phyloP scores from a whole-genome alignment of 2,329 filamentous ascomycete species.

The Fusarium poae region DNA sequence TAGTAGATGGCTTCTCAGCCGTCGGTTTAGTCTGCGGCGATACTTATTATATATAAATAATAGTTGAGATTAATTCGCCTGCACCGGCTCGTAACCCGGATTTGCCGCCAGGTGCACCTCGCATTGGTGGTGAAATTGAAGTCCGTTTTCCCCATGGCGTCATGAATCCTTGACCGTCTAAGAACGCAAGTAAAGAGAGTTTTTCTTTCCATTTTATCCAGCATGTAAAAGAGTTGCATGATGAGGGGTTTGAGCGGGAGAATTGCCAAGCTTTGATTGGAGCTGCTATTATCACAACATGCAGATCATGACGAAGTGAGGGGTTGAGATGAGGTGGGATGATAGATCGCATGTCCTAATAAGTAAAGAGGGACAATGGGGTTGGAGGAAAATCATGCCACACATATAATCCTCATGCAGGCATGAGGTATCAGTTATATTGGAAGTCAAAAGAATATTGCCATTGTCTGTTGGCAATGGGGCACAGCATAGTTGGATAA shows the following conservation, averaged over 20 bases:
- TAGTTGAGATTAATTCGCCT: background rate
- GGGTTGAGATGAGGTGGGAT: conserved; percentile 11
- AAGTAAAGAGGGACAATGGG: background rate
- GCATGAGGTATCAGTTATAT: background rate
- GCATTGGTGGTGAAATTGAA: conserved; percentile 39
- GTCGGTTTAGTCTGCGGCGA: accelerated
- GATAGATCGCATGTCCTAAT: background rate
- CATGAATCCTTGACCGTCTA: background rate
- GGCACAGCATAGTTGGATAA: background rate
- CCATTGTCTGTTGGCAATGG: accelerated
- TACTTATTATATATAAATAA: conserved; percentile 6
- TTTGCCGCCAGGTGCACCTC: conserved; percentile 11
- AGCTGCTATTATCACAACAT: conserved; percentile 17
- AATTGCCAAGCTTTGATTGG: conserved; percentile 21
- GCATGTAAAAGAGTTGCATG: conserved; percentile 9
- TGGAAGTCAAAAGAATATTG: background rate
- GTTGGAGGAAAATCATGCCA: background rate
- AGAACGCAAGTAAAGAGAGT: background rate
- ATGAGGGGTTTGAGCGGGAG: conserved; percentile 7
- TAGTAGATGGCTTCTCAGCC: background rate
- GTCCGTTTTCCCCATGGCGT: conserved; percentile 10
- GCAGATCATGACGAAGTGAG: conserved; percentile 8
- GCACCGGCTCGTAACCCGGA: conserved; percentile 29
- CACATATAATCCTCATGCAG: no score
- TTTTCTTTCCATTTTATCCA: conserved; percentile 36